Evolutionary conservation across 495 filamentous ascomycete genomes (phyloP), one percentile per base, ranked within the genome.

Genomic region (Hypoxylon lienhwacheense): DNA sequence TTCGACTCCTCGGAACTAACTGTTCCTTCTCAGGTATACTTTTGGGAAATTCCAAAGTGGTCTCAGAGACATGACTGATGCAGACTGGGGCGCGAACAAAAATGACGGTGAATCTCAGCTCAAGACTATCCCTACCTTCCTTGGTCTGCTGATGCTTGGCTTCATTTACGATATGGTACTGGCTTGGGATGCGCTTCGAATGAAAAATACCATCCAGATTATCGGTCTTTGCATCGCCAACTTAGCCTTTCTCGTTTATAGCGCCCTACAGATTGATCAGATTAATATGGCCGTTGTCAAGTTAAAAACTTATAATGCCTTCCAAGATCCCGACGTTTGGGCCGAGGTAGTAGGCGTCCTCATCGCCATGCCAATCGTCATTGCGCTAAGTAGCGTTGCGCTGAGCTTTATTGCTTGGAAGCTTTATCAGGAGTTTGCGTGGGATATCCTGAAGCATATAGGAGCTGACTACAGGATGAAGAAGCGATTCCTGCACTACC

Each of bases 391-490:
- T 5, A 90, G 86, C 2, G 26, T 91, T 15, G 63, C 84, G 37
- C 82, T 97, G 75, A 76, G 78, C 14, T 83, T 88, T 44, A 73
- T 93, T 45, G 86, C 91, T 4, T 96, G 91, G 84, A 95, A 96
- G 72, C 77, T 98, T 7, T 98, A 98, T 65, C 90, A 95, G 66
- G 95, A 97, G 68, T 98, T 98, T 69, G 91, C 93, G 2, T 98
- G 93, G 93, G 95, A 91, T 37, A 97, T 98, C 66, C 91, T 97
- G 70, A 97, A 98, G 76, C 91, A 96, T 69, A 97, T 98, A 73
- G 95, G 90, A 66, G 93, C 93, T 25, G 93, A 98, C 77, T 80
- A 97, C 66, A 84, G 88, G 60, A 90, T 98, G 86, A 97, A 96
- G 80, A 85, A 92, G 70, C 81, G 93, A 55, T 97, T 95, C 77